These are phyloP conservation scores for Porcisia hertigi DNA, from an alignment of 208 protist genomes.

Conservation along the genomic window DNA sequence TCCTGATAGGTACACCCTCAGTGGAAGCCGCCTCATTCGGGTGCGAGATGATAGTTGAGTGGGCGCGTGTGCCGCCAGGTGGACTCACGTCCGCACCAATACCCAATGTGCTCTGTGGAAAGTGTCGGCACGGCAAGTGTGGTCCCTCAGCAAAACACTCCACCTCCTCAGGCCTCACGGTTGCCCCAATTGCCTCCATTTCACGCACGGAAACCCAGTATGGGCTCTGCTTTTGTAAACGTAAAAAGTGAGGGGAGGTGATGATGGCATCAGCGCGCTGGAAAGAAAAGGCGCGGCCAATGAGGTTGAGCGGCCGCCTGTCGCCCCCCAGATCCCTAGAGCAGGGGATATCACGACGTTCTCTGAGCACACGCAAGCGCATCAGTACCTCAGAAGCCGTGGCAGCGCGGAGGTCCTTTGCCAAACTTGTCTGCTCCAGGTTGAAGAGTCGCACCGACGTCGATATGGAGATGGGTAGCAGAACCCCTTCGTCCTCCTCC, in stretches of 20 bases:
- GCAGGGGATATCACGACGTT: neutral
- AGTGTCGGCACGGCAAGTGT: neutral
- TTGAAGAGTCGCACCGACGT: constrained; percentile 46
- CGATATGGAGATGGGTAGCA: constrained; percentile 12
- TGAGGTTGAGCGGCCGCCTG: neutral
- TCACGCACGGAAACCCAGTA: constrained; percentile 46
- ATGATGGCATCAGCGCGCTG: neutral
- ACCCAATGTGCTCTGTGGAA: neutral
- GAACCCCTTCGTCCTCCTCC: constrained; percentile 22
- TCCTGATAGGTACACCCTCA: neutral
- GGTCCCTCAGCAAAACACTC: constrained; percentile 17
- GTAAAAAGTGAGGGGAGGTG: constrained; percentile 20
- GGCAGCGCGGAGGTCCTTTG: neutral
- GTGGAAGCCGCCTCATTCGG: neutral
- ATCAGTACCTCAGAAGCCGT: neutral
- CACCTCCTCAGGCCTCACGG: constrained; percentile 29
- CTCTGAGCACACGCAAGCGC: neutral
- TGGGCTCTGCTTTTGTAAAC: constrained; percentile 18
- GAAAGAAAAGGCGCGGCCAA: neutral
- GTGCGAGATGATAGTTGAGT: neutral
- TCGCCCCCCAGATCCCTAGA: neutral
- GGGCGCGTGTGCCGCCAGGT: neutral
- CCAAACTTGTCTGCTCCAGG: constrained; percentile 54
- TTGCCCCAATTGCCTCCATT: constrained; percentile 24
- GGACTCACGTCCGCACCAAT: neutral